Evolutionary conservation across 805 yeast species (phyloP), one percentile per base, ranked within the genome.

Genomic region (Candida manassasensis): DNA sequence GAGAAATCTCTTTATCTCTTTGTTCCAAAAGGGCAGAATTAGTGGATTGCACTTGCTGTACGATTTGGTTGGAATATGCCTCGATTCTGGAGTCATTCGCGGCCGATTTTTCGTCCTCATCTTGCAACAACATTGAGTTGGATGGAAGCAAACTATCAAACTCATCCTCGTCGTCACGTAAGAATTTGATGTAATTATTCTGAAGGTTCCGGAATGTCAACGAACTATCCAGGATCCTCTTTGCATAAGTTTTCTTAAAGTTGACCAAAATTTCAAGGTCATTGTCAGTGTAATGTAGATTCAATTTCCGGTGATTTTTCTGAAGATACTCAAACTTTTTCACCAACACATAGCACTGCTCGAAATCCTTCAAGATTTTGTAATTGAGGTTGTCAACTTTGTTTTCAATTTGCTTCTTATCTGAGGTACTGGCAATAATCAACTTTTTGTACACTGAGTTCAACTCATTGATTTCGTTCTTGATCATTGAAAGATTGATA

Each of bases 1-100:
- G 84, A 21, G 84, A 83, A 35, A 93, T 93, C 52, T 90, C 98
- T 35, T 79, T 75, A 52, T 93, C 98, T 36, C 98, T 70, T 47
- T 84, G 86, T 37, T 77, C 73, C 24, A 84, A 57, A 36, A 61
- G 37, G 19, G 40, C 47, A 29, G 47, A 47, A 46, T 54, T 42
- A 47, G 49, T 29, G 39, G 42, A 18, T 34, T 53, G 60, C 10
- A 48, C 44, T 41, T 57, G 58, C 34, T 48, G 53, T 37, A 57
- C 24, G 33, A 57, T 43, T 41, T 54, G 57, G 50, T 59, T 54
- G 1, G 71, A 65, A 40, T 66, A 67, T 17, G 53, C 55, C 39
- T 66, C 73, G 24, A 61, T 61, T 21, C 30, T 33, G 5, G 27
- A 15, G 19, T 36, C 32, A 12, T 29, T 34, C 10, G 18, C 27